Conservation (phyloP, 495 filamentous ascomycete species). For the Penicillium cataractarum region DNA sequence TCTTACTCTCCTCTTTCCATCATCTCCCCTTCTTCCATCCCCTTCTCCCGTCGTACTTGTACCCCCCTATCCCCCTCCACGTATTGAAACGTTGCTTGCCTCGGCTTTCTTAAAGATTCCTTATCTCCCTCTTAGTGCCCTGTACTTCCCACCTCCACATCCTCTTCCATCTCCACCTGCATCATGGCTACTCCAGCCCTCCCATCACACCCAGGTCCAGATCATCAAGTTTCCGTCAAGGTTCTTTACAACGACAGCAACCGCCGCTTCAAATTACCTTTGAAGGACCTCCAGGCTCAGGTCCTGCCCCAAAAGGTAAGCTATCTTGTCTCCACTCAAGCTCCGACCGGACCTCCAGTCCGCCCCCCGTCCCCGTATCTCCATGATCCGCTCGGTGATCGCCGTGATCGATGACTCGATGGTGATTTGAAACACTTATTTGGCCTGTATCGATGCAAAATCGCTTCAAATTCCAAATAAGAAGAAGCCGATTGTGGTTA, state of each 20-base stretch:
- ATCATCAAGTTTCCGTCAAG: slow-evolving; percentile 85
- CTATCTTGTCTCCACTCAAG: slow-evolving; percentile 57
- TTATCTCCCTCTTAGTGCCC: slow-evolving; percentile 19
- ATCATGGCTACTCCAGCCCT: slow-evolving; percentile 41
- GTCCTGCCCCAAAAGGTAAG: slow-evolving; percentile 82
- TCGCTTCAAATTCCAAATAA: not conserved
- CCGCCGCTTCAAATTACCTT: slow-evolving; percentile 85
- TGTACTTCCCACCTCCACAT: slow-evolving; percentile 16
- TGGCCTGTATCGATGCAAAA: not conserved
- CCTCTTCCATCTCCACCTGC: slow-evolving; percentile 18
- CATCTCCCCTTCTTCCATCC: not conserved
- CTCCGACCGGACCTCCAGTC: slow-evolving; percentile 36
- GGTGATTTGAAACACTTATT: not conserved
- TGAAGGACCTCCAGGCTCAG: slow-evolving; percentile 79
- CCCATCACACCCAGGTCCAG: slow-evolving; percentile 50
- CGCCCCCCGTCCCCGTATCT: slow-evolving; percentile 29
- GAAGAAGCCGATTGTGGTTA: not conserved
- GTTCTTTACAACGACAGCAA: slow-evolving; percentile 71
- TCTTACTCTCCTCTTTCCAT: not conserved
- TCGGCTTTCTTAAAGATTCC: not conserved
- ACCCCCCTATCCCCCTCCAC: not conserved
- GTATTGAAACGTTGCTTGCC: not conserved
- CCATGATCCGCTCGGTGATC: slow-evolving; percentile 17
- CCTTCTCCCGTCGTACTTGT: not conserved
- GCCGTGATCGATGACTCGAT: slow-evolving; percentile 1